phyloP scores from a whole-genome alignment of 768 basidiomycete genomes.

The Boletellus sp. region DNA sequence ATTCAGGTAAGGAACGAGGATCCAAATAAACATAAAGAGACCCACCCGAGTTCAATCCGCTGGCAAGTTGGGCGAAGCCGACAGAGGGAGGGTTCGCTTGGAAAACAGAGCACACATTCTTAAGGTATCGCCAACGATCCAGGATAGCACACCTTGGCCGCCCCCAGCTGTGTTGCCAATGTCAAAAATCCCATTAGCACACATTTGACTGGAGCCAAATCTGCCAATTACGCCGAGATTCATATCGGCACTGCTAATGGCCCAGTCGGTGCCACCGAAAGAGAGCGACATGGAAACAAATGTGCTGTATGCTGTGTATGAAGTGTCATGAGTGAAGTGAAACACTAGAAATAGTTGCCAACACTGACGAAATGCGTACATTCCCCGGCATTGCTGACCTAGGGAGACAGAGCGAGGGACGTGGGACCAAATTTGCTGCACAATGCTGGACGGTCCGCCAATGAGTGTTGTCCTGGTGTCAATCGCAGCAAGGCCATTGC shows the following conservation, averaged over 20 bases:
- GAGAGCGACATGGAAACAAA: slow-evolving; percentile 54
- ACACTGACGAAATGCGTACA: slow-evolving; percentile 73
- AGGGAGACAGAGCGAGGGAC: slow-evolving; percentile 56
- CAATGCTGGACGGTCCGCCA: slow-evolving; percentile 68
- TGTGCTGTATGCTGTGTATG: slow-evolving; percentile 61
- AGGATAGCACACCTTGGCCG: slow-evolving; percentile 42
- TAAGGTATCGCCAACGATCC: slow-evolving; percentile 75
- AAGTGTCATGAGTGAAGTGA: not conserved
- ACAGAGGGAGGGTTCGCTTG: slow-evolving; percentile 26
- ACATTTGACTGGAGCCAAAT: slow-evolving; percentile 28
- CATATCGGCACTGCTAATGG: slow-evolving; percentile 74
- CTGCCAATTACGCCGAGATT: slow-evolving; percentile 55
- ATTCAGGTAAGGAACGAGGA: too few species aligned
- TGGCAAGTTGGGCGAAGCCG: slow-evolving; percentile 29
- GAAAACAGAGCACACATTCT: slow-evolving; percentile 33
- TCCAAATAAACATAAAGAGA: not conserved
- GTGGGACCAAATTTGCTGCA: slow-evolving; percentile 57
- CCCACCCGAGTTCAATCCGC: slow-evolving; percentile 12
- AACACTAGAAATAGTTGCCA: not conserved
- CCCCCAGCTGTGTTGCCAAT: slow-evolving; percentile 49
- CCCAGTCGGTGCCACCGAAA: slow-evolving; percentile 78
- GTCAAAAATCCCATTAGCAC: slow-evolving; percentile 72
- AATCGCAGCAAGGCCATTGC: slow-evolving; percentile 62
- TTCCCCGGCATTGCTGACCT: slow-evolving; percentile 51
- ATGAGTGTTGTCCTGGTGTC: slow-evolving; percentile 96